Evolutionary conservation across 2,329 filamentous ascomycete species (phyloP), one percentile per base, ranked within the genome.

Genomic region (Talaromyces pinophilus): DNA sequence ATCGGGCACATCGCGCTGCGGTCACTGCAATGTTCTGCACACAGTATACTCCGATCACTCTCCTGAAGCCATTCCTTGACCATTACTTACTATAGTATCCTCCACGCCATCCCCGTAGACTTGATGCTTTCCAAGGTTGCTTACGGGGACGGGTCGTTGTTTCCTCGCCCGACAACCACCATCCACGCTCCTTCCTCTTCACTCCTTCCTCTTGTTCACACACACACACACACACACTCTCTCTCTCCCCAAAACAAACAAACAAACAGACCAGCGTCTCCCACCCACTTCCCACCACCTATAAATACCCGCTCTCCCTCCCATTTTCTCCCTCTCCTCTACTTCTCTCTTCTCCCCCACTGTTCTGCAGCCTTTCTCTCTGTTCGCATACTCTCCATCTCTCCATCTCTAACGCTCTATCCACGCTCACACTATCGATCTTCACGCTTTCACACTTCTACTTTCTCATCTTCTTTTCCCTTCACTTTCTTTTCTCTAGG

Each of bases 381-480:
- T 33, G 59, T 52, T 57, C 64, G 28, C 63, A 13, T 19, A n/a
- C 59, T 38, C 30, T 30, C 7, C 5, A 33, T 7, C 30, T 25
- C 22, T 60, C 40, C 57, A 5, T 15, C 33, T 62, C 38, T 50
- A 30, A 38, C 44, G 30, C 40, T 33, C 55, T 57, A 59, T 42
- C 35, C 33, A n/a, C 33, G 33, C 55, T 35, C 33, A 35, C 28
- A 59, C 55, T 33, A 22, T 59, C 55, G 17, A 35, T 35, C 33
- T 40, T 30, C 38, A 59, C 35, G 22, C 35, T 42, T 44, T 11
- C 22, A 25, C 30, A 28, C 19, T 40, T 33, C 55, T 15, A 44
- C 46, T n/a, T 40, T 55, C 35, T 61, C 48, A 40, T 48, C 25
- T 66, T 61, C 64, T 13, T 54, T 48, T 57, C 52, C 64, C 50